phyloP scores from a whole-genome alignment of 2,329 filamentous ascomycete species.

The Cladophialophora exuberans region DNA sequence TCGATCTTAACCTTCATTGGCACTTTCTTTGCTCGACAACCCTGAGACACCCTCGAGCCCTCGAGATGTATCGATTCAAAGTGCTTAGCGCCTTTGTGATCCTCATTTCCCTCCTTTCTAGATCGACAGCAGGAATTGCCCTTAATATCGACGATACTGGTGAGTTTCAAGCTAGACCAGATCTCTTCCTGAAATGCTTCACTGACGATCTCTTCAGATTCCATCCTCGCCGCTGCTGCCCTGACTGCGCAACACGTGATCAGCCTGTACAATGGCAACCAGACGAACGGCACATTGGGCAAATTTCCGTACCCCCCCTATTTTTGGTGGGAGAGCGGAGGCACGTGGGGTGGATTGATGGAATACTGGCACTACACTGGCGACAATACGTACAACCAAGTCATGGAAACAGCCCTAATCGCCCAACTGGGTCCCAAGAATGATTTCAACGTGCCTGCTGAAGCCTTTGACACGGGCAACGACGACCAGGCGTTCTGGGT shows the following conservation, averaged over 20 bases:
- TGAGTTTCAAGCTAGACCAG: conserved; percentile 23
- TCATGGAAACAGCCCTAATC: conserved; percentile 62
- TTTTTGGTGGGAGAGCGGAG: conserved; percentile 68
- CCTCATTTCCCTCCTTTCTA: conserved; percentile 9
- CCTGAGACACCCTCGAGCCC: not conserved
- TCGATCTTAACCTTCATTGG: not conserved
- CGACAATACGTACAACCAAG: conserved; percentile 63
- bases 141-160: conserved; percentile 37
- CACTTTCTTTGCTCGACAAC: not conserved
- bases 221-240: conserved; percentile 49
- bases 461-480: conserved; percentile 52
- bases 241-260: conserved; percentile 54
- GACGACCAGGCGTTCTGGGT: conserved; percentile 75
- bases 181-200: not conserved
- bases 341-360: conserved; percentile 68
- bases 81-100: not conserved
- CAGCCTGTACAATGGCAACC: conserved; percentile 57
- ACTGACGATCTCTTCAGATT: conserved; percentile 36
- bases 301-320: conserved; percentile 69
- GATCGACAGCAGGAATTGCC: conserved; percentile 29
- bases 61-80: conserved; percentile 15
- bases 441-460: conserved; percentile 61
- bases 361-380: conserved; percentile 71
- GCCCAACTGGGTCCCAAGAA: conserved; percentile 62
- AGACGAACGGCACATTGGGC: conserved; percentile 55